Percentiles rank a stretch among this genome's conserved stretches.
Evolutionary conservation across 2,329 filamentous ascomycete species (phyloP).

Genomic region (Aquanectria penicillioides): DNA sequence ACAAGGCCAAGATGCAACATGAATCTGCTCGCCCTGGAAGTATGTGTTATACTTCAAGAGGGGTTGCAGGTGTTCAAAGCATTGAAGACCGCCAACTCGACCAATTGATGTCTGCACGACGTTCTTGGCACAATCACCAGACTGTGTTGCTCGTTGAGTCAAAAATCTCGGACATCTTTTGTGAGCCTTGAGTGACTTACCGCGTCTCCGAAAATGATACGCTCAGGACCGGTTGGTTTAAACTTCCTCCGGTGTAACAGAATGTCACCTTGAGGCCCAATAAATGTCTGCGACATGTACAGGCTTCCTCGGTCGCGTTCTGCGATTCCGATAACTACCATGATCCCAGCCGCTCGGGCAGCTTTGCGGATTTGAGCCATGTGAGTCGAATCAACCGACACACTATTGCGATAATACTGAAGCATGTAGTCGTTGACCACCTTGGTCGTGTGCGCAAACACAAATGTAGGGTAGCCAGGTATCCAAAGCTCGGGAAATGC

Average conservation of each 20-base stretch:
- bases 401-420: conserved; percentile 56
- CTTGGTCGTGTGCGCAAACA: too few relatives aligned
- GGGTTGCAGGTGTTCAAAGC: conserved; percentile 62
- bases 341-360: conserved; percentile 56
- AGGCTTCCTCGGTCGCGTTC: conserved; percentile 50
- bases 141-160: too few relatives aligned
- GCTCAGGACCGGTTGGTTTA: conserved; percentile 63
- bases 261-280: conserved; percentile 52
- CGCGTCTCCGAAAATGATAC: conserved; percentile 59
- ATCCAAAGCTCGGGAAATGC: conserved; percentile 59
- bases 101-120: conserved; percentile 51
- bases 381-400: conserved; percentile 51
- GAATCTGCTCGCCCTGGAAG: conserved; percentile 55
- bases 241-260: conserved; percentile 57
- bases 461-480: conserved; percentile 57
- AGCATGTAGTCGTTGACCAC: conserved; percentile 56
- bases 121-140: conserved; percentile 47
- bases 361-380: conserved; percentile 56
- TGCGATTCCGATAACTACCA: conserved; percentile 54
- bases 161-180: too few relatives aligned
- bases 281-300: conserved; percentile 57
- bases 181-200: too few relatives aligned
- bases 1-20: conserved; percentile 58
- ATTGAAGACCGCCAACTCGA: conserved; percentile 55
- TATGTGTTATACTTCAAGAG: conserved; percentile 58